Percentiles rank a stretch among this genome's conserved stretches.
Conservation (phyloP, 75 land plant genomes). For the Sequoia sempervirens region DNA sequence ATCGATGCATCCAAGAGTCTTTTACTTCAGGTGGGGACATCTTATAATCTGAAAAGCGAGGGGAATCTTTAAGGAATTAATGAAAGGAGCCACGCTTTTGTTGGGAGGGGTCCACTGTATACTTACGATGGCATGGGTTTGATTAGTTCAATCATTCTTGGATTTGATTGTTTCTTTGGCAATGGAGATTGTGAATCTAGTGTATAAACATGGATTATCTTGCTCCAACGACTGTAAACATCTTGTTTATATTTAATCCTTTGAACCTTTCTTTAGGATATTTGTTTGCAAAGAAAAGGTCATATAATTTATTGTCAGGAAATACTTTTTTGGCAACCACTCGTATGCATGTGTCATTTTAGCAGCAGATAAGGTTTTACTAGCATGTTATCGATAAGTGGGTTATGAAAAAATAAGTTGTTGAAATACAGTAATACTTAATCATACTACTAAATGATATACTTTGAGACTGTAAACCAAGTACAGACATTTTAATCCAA, state of each 20-base stretch:
- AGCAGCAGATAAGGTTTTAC: background rate
- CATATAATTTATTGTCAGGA: background rate
- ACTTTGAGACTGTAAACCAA: background rate
- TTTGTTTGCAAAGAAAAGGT: background rate
- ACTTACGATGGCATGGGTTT: background rate
- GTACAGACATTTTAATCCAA: background rate
- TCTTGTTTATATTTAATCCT: background rate
- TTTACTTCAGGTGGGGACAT: background rate
- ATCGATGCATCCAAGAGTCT: background rate
- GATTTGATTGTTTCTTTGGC: slow-evolving; percentile 1
- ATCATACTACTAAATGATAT: background rate
- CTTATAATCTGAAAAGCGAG: background rate
- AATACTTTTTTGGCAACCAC: background rate
- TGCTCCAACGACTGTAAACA: background rate
- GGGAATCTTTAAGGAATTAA: background rate
- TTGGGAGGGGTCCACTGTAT: background rate
- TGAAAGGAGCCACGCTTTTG: background rate
- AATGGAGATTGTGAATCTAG: background rate
- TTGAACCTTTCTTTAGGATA: background rate
- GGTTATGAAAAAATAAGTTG: background rate
- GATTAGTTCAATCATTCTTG: background rate
- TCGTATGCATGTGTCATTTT: background rate
- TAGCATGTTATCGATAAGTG: background rate
- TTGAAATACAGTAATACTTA: background rate
- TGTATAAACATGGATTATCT: background rate